A percentile compares a stretch with the other conserved stretches of the same genome.
These are phyloP conservation scores for Taphrina betulina DNA, from an alignment of 1,139 yeast genomes.

Conservation along the genomic window DNA sequence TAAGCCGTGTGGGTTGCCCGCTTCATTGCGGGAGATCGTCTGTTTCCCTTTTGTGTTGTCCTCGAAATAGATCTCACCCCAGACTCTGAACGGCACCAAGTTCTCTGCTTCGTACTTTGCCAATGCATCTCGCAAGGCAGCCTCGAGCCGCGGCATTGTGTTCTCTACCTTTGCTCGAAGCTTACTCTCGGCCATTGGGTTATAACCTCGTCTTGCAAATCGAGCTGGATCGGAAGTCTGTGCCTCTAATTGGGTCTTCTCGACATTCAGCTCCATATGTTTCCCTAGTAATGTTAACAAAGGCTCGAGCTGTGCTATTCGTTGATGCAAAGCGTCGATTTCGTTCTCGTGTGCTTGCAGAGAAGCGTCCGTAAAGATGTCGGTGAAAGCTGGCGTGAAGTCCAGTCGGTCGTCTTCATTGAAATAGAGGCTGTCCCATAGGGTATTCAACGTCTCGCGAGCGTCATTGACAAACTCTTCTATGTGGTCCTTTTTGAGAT, in stretches of 20 bases:
- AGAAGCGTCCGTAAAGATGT: constrained; percentile 54
- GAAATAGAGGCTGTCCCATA: constrained; percentile 65
- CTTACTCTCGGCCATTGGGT: constrained; percentile 71
- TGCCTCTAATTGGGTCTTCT: constrained; percentile 62
- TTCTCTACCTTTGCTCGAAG: constrained; percentile 65
- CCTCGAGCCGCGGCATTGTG: constrained; percentile 63
- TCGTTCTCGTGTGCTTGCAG: constrained; percentile 64
- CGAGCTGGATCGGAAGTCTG: constrained; percentile 80
- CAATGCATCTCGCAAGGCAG: constrained; percentile 53
- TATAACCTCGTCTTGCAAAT: constrained; percentile 63
- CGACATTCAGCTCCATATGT: constrained; percentile 57
- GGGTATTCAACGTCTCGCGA: constrained; percentile 55
- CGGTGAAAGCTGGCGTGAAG: constrained; percentile 47
- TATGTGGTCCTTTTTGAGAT: constrained; percentile 62
- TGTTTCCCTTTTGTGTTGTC: background rate
- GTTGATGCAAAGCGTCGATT: constrained; percentile 52
- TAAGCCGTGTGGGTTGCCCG: no score
- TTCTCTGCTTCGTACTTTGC: constrained; percentile 51
- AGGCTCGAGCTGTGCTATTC: constrained; percentile 55
- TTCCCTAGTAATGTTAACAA: constrained; percentile 57
- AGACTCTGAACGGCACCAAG: constrained; percentile 20
- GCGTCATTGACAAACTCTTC: constrained; percentile 66
- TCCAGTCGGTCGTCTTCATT: constrained; percentile 50
- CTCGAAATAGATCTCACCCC: constrained; percentile 16
- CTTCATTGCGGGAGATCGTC: background rate